Percentiles rank a stretch among this genome's conserved stretches.
phyloP scores from a whole-genome alignment of 495 filamentous ascomycete species.

The Penicillium coffeae region DNA sequence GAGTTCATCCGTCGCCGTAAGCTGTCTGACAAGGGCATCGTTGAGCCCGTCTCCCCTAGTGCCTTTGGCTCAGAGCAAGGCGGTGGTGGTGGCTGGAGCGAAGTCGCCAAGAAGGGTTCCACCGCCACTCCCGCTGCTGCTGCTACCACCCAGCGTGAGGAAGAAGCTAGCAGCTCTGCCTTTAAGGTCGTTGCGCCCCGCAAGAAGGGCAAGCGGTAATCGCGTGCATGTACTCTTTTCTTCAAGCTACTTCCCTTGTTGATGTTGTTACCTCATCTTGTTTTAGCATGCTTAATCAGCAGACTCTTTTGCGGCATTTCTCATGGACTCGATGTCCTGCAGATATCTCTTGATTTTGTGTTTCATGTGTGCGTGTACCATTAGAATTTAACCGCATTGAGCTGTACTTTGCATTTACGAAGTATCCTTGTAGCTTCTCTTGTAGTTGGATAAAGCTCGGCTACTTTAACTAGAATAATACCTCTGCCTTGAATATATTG shows the following conservation, averaged over 20 bases:
- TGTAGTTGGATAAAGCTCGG: too few relatives aligned
- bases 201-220: constrained; percentile 83
- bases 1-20: constrained; percentile 91
- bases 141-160: constrained; percentile 43
- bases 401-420: too few relatives aligned
- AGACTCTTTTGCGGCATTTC: background rate
- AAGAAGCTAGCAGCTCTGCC: constrained; percentile 52
- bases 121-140: constrained; percentile 16
- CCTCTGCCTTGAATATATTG: too few relatives aligned
- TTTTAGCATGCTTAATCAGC: background rate
- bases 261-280: background rate
- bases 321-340: background rate
- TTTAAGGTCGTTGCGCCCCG: constrained; percentile 90
- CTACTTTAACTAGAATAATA: too few relatives aligned
- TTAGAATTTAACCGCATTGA: background rate
- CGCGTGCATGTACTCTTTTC: constrained; percentile 9
- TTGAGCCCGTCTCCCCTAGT: constrained; percentile 50
- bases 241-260: background rate
- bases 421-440: too few relatives aligned
- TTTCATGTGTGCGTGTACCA: background rate
- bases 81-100: constrained; percentile 78
- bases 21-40: constrained; percentile 83
- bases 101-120: constrained; percentile 89
- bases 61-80: constrained; percentile 38
- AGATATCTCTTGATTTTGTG: background rate